A percentile compares a stretch with the other conserved stretches of the same genome.
Evolutionary conservation across 495 filamentous ascomycete species (phyloP).

Genomic region (Aspergillus asperescens): DNA sequence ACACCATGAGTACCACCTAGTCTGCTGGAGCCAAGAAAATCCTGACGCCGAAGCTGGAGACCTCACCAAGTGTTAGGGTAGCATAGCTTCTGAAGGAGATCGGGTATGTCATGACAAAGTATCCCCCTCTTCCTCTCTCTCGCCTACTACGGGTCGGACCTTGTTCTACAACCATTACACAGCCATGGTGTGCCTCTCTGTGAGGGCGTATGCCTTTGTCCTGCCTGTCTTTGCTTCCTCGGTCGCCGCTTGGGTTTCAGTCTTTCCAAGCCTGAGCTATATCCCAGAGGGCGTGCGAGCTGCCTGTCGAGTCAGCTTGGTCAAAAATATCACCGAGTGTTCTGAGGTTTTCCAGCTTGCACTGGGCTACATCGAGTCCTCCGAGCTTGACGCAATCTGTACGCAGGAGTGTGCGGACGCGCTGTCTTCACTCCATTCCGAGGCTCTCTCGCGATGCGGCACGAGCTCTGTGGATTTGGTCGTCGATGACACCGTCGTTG

Average conservation of each 20-base stretch:
- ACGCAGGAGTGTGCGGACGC: background rate
- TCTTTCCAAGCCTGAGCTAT: background rate
- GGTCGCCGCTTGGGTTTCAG: background rate
- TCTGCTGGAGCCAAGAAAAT: too few relatives aligned
- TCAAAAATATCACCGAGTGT: slow-evolving; percentile 1
- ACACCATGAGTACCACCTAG: too few relatives aligned
- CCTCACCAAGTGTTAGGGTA: too few relatives aligned
- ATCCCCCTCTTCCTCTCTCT: too few relatives aligned
- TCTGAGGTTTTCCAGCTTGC: background rate
- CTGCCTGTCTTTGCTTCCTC: background rate
- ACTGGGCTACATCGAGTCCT: background rate
- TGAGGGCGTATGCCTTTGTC: too few relatives aligned
- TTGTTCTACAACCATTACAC: too few relatives aligned
- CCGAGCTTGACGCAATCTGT: background rate
- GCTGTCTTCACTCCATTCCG: background rate
- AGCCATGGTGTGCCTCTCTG: too few relatives aligned
- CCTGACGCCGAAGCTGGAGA: too few relatives aligned
- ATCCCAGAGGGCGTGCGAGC: background rate
- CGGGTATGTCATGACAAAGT: too few relatives aligned
- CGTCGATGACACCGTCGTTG: background rate
- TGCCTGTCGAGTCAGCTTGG: background rate
- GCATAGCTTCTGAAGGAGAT: too few relatives aligned
- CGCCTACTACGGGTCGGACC: too few relatives aligned
- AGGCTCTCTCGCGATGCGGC: background rate
- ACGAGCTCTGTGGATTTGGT: background rate